phyloP scores from a whole-genome alignment of 345 rosid species.

The Draba incana region DNA sequence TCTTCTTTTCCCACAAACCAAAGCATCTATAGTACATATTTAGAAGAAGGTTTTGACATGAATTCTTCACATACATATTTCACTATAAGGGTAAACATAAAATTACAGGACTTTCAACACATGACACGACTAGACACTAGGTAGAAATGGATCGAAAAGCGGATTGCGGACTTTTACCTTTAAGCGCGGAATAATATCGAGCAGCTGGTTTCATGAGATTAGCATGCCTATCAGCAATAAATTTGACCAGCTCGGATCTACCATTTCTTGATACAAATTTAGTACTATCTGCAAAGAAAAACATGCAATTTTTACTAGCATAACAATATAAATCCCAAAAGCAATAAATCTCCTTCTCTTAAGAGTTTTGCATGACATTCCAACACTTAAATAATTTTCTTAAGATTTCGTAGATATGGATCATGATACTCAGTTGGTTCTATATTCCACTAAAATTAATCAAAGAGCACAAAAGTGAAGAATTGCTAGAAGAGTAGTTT shows the following conservation, averaged over 20 bases:
- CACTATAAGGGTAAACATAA: not conserved
- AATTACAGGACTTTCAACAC: not conserved
- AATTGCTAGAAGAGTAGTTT: not conserved
- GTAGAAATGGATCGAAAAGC: not conserved
- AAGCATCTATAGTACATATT: slow-evolving; percentile 39
- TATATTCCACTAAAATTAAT: not conserved
- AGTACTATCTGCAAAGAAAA: slow-evolving; percentile 44
- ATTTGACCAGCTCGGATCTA: slow-evolving; percentile 58
- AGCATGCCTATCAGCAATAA: slow-evolving; percentile 59
- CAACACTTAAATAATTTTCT: not conserved
- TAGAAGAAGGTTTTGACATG: not conserved
- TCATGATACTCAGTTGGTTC: not conserved
- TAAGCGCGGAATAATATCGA: slow-evolving; percentile 52
- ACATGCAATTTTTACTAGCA: slow-evolving; percentile 15
- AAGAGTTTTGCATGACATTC: not conserved
- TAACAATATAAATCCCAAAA: not conserved
- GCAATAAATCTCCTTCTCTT: not conserved
- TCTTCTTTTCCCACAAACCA: slow-evolving; percentile 58
- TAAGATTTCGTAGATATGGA: not conserved
- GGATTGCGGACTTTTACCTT: slow-evolving; percentile 49
- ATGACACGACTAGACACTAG: slow-evolving; percentile 7
- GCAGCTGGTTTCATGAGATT: slow-evolving; percentile 78
- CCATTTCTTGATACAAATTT: slow-evolving; percentile 44
- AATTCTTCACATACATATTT: not conserved
- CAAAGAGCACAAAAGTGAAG: not conserved